Evolutionary conservation across 2,329 filamentous ascomycete species (phyloP).

Genomic region (Fusarium cyanostomum): DNA sequence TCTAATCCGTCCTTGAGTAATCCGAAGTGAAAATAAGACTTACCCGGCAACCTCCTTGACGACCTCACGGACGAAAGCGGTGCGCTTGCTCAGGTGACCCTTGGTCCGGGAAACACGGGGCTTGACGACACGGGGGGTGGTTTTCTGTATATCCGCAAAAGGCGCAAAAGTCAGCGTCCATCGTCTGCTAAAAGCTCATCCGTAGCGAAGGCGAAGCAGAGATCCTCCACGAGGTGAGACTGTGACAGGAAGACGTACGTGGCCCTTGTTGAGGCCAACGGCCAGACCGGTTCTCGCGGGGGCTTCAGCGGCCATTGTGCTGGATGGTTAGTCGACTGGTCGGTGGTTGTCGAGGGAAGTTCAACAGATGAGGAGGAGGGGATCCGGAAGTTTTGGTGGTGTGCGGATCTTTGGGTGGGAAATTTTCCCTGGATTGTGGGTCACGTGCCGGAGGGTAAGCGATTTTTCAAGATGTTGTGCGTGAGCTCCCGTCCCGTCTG

Average conservation of each 20-base stretch:
- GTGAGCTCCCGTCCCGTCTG: no score
- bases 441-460: conserved; percentile 46
- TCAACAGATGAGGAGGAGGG: conserved; percentile 16
- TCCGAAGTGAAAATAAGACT: conserved; percentile 49
- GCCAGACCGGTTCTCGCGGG: conserved; percentile 66
- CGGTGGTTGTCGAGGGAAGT: conserved; percentile 43
- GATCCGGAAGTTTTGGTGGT: conserved; percentile 37
- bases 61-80: conserved; percentile 95
- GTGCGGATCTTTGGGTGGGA: conserved; percentile 28
- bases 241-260: conserved; percentile 64
- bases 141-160: conserved; percentile 71
- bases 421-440: conserved; percentile 41
- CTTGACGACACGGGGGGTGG: conserved; percentile 80
- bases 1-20: background rate
- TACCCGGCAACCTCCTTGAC: conserved; percentile 98
- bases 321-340: conserved; percentile 46
- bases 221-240: conserved; percentile 82
- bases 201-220: conserved; percentile 58
- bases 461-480: conserved; percentile 16
- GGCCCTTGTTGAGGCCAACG: conserved; percentile 70
- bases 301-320: conserved; percentile 68
- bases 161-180: conserved; percentile 67
- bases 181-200: conserved; percentile 59
- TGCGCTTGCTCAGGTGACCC: conserved; percentile 96
- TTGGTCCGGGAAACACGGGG: conserved; percentile 85